phyloP scores from a whole-genome alignment of 1,139 yeast genomes.

The Scheffersomyces illinoinensis region DNA sequence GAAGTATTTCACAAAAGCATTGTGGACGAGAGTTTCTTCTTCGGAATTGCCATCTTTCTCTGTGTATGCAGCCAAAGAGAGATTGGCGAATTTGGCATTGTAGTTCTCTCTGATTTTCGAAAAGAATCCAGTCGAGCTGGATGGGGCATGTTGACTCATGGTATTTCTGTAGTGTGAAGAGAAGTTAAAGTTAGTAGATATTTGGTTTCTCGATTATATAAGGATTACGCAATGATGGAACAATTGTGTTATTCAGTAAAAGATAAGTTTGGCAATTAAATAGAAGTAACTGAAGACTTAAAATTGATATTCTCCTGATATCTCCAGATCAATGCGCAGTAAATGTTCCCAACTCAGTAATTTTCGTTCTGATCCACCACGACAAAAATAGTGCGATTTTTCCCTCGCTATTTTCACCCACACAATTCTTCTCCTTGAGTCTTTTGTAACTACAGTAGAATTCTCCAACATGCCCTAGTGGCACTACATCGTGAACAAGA shows the following conservation, averaged over 20 bases:
- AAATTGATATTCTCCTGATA: background rate
- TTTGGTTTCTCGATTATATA: background rate
- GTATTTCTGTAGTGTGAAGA: background rate
- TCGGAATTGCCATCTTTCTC: slow-evolving; percentile 44
- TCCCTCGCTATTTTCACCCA: background rate
- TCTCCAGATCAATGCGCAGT: background rate
- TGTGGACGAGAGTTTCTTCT: slow-evolving; percentile 45
- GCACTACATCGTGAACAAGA: no score
- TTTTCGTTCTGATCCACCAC: background rate
- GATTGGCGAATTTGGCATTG: slow-evolving; percentile 33
- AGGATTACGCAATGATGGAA: background rate
- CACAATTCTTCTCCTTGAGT: no score
- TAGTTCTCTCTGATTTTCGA: slow-evolving; percentile 41
- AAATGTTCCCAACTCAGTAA: background rate
- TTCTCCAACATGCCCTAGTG: no score
- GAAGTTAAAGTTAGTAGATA: background rate
- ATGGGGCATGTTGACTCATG: slow-evolving; percentile 1
- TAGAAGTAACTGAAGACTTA: background rate
- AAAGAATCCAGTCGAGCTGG: slow-evolving; percentile 22
- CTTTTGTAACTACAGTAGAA: no score
- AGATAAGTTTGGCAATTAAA: background rate
- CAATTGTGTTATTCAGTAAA: background rate
- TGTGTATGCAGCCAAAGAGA: slow-evolving; percentile 26
- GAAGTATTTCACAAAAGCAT: slow-evolving; percentile 45
- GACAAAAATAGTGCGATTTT: background rate